Conservation (phyloP, 2,329 filamentous ascomycete species). For the Colletotrichum caudatum region DNA sequence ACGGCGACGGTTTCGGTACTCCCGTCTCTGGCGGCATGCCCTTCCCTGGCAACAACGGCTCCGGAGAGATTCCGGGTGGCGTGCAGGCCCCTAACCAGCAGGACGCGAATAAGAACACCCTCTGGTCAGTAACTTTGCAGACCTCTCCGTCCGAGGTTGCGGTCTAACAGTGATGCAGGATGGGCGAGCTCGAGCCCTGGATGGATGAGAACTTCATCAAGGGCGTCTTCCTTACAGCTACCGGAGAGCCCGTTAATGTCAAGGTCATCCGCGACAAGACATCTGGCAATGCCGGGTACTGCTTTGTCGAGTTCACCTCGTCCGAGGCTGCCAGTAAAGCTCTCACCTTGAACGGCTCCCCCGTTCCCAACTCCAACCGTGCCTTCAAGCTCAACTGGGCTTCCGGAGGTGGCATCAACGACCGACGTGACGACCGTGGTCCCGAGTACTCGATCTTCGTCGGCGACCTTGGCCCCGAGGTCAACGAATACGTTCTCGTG, state of each 20-base stretch:
- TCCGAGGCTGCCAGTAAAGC: constrained; percentile 91
- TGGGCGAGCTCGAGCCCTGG: constrained; percentile 99
- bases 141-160: no score
- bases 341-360: constrained; percentile 85
- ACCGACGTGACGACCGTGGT: constrained; percentile 94
- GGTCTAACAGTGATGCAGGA: constrained; percentile 70
- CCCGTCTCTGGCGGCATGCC: constrained; percentile 50
- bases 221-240: constrained; percentile 87
- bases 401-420: constrained; percentile 92
- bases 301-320: constrained; percentile 92
- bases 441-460: constrained; percentile 99
- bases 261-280: constrained; percentile 99
- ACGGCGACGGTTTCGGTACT: constrained; percentile 52
- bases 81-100: constrained; percentile 46
- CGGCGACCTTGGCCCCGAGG: constrained; percentile 95
- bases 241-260: constrained; percentile 95
- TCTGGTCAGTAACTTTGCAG: constrained; percentile 60
- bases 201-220: constrained; percentile 99
- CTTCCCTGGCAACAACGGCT: constrained; percentile 51
- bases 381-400: constrained; percentile 99
- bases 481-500: constrained; percentile 97
- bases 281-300: constrained; percentile 98
- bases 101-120: constrained; percentile 68
- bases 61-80: constrained; percentile 47
- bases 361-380: constrained; percentile 93